phyloP scores from a whole-genome alignment of 2,329 filamentous ascomycete genomes.

The Colletotrichum kahawae region DNA sequence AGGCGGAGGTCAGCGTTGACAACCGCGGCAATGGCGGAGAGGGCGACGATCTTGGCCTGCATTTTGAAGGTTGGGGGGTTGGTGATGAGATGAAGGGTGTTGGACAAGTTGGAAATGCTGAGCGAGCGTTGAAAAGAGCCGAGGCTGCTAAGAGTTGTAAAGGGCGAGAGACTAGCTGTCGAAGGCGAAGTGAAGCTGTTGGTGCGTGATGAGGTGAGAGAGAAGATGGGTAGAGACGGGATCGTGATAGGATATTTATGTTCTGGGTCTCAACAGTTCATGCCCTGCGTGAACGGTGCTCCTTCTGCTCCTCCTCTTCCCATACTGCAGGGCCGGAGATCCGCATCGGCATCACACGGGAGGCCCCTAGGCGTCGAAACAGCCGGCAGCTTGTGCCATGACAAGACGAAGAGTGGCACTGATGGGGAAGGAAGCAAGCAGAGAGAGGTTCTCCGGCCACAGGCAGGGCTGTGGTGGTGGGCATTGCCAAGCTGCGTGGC shows the following conservation, averaged over 20 bases:
- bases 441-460: not conserved
- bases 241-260: conserved; percentile 23
- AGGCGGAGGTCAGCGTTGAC: conserved; percentile 38
- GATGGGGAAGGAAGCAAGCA: not conserved
- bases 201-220: conserved; percentile 6
- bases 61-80: conserved; percentile 24
- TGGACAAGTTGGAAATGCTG: not conserved
- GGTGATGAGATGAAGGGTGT: not conserved
- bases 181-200: conserved; percentile 20
- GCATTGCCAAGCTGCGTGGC: conserved; percentile 17
- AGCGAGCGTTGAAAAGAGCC: conserved; percentile 10
- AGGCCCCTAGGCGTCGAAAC: conserved; percentile 9
- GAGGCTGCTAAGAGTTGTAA: conserved; percentile 11
- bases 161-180: conserved; percentile 21
- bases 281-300: not conserved
- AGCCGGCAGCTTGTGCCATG: conserved; percentile 4
- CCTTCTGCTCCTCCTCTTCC: not conserved
- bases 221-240: not conserved
- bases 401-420: conserved; percentile 4
- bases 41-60: conserved; percentile 30
- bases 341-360: conserved; percentile 2
- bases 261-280: not conserved
- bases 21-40: conserved; percentile 33
- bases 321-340: conserved; percentile 5
- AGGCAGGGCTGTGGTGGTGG: conserved; percentile 11